These are phyloP conservation scores for Tricholoma furcatifolium DNA, from an alignment of 768 basidiomycete species.

Conservation along the genomic window DNA sequence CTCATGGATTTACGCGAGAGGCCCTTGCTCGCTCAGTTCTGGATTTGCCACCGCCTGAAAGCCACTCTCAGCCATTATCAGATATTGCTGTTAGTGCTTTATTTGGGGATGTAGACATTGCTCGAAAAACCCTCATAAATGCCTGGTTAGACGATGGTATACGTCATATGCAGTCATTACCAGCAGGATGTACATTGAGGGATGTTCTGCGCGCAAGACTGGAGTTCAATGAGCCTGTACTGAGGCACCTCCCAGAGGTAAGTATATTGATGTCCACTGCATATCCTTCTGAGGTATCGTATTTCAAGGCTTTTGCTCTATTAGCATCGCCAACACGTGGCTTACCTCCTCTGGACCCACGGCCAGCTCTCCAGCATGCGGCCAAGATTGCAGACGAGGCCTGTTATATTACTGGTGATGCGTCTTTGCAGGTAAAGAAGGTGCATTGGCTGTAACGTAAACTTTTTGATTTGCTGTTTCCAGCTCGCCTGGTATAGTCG, in stretches of 20 bases:
- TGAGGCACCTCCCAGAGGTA: conserved; percentile 68
- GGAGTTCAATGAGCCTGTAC: conserved; percentile 64
- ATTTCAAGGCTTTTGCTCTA: conserved; percentile 68
- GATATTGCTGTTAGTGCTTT: conserved; percentile 70
- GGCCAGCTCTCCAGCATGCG: conserved; percentile 61
- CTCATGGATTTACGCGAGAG: conserved; percentile 74
- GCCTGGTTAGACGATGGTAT: conserved; percentile 76
- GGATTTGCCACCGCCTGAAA: conserved; percentile 42
- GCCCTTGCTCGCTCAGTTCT: conserved; percentile 67
- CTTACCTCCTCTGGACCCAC: conserved; percentile 55
- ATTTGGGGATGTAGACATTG: conserved; percentile 70
- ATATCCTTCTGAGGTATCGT: background rate
- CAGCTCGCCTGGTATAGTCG: conserved; percentile 75
- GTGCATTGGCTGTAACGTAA: background rate
- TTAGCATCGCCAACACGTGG: conserved; percentile 52
- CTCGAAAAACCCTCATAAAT: conserved; percentile 60
- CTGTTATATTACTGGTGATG: conserved; percentile 56
- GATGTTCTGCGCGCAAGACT: conserved; percentile 58
- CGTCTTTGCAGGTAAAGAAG: conserved; percentile 52
- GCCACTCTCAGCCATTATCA: conserved; percentile 58
- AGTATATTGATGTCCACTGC: conserved; percentile 9
- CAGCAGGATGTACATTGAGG: conserved; percentile 33
- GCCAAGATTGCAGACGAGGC: conserved; percentile 67
- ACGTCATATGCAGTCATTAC: conserved; percentile 40
- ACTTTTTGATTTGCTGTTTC: background rate